Conservation (phyloP, 1,139 yeast species). For the Kodamaea sp. region DNA sequence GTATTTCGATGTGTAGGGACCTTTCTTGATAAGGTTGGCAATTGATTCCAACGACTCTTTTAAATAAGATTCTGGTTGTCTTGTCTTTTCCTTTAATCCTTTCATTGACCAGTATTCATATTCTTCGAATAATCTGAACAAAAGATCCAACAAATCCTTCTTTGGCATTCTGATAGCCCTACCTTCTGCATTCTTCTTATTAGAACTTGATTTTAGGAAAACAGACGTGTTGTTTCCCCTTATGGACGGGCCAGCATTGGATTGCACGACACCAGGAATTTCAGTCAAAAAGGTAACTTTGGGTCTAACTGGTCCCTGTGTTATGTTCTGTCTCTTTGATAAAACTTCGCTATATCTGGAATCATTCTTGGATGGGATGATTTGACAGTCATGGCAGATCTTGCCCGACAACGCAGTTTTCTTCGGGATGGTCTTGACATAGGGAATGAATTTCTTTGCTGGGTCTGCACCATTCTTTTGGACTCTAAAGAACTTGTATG, state of each 20-base stretch:
- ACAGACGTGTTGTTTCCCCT: slow-evolving; percentile 63
- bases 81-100: slow-evolving; percentile 89
- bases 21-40: slow-evolving; percentile 87
- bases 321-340: slow-evolving; percentile 49
- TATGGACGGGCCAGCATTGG: slow-evolving; percentile 83
- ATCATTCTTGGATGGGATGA: slow-evolving; percentile 76
- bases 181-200: slow-evolving; percentile 60
- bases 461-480: slow-evolving; percentile 27
- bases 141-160: slow-evolving; percentile 83
- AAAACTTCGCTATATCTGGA: slow-evolving; percentile 59
- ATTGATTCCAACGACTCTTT: slow-evolving; percentile 90
- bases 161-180: slow-evolving; percentile 94
- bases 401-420: slow-evolving; percentile 85
- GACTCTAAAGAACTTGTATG: slow-evolving; percentile 31
- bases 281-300: slow-evolving; percentile 80
- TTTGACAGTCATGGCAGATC: slow-evolving; percentile 88
- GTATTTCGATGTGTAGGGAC: slow-evolving; percentile 93
- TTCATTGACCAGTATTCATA: slow-evolving; percentile 97
- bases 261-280: slow-evolving; percentile 83
- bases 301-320: slow-evolving; percentile 52
- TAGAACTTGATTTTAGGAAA: slow-evolving; percentile 50
- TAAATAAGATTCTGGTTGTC: slow-evolving; percentile 92
- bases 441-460: slow-evolving; percentile 57
- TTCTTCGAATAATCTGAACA: slow-evolving; percentile 88
- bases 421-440: slow-evolving; percentile 80